Base-by-base conservation (phyloP, 139 green algal species). In the Gonium pectorale region DNA sequence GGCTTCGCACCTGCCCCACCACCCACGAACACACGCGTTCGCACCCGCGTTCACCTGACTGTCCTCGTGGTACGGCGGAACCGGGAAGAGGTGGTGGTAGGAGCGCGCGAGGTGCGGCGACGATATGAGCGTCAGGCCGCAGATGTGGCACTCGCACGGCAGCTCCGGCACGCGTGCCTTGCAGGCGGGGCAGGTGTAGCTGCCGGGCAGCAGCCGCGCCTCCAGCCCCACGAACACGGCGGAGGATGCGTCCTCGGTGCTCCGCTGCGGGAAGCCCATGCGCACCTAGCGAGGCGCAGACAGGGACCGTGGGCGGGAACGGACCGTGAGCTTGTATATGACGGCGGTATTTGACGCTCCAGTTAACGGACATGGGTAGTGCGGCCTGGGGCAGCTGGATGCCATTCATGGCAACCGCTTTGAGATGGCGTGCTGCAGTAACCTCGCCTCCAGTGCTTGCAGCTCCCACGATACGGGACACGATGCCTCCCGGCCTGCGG, bases 41-140 rank as follows among this genome's bases (percentile, higher is more conserved):
- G n/a, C n/a, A n/a, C n/a, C 37, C 52, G 26, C 21, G 11, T 43
- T 3, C 78, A 84, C 79, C 79, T 66, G 3, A 64, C 46, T 77
- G 49, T 78, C 79, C 49, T 98, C 96, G 0, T 89, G 46, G 70
- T 96, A 99, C 0, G 90, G 88, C 29, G 86, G 56, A 0, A 99
- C 93, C 0, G 97, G 97, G 85, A 99, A 99, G 11, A 99, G 91
- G 90, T 99, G 97, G 88, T 99, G 97, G 90, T 99, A 99, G 60
- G 95, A 98, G 33, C 97, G 90, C 3, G 97, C 97, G 24, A 99
- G 86, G 89, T 99, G 97, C 2, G 97, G 93, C 0, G 96, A 97
- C 0, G 96, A 98, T 17, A 99, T 95, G n/a, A 99, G 93, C 24
- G 96, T 98, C 54, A 99, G 90, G 6, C 89, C 91, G 84, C 97